These are phyloP conservation scores for Hanseniaspora vineae DNA, from an alignment of 805 yeast genomes.

Conservation along the genomic window DNA sequence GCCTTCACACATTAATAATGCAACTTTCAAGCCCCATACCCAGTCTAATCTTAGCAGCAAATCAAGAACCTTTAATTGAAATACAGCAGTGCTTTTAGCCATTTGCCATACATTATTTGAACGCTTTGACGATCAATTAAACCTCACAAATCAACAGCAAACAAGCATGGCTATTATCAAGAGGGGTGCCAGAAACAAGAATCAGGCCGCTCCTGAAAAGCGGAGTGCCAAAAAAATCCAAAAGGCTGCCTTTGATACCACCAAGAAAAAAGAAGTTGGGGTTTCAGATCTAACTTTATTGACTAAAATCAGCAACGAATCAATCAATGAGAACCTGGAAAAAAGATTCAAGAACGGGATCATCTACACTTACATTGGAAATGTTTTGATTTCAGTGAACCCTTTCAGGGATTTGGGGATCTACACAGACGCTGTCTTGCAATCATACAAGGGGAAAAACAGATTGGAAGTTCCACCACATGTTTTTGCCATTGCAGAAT, in stretches of 20 bases:
- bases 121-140: neutral
- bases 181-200: conserved; percentile 53
- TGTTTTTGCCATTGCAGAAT: conserved; percentile 94
- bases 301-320: conserved; percentile 78
- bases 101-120: too few relatives aligned
- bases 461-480: conserved; percentile 96
- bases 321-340: conserved; percentile 82
- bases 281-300: conserved; percentile 87
- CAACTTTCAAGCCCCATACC: too few relatives aligned
- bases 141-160: neutral
- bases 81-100: too few relatives aligned
- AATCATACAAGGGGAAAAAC: conserved; percentile 78
- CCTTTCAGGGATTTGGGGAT: conserved; percentile 96
- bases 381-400: conserved; percentile 88
- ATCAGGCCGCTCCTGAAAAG: conserved; percentile 40
- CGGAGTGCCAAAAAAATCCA: conserved; percentile 45
- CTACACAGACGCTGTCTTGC: conserved; percentile 67
- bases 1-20: too few relatives aligned
- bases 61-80: too few relatives aligned
- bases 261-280: conserved; percentile 94
- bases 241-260: conserved; percentile 81
- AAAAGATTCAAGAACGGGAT: conserved; percentile 81
- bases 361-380: conserved; percentile 88
- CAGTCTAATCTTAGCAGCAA: too few relatives aligned
- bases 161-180: conserved; percentile 59